Percentiles rank a stretch among this genome's conserved stretches.
These are phyloP conservation scores for Stevia rebaudiana DNA, from an alignment of 140 eudicot genomes.

Conservation along the genomic window DNA sequence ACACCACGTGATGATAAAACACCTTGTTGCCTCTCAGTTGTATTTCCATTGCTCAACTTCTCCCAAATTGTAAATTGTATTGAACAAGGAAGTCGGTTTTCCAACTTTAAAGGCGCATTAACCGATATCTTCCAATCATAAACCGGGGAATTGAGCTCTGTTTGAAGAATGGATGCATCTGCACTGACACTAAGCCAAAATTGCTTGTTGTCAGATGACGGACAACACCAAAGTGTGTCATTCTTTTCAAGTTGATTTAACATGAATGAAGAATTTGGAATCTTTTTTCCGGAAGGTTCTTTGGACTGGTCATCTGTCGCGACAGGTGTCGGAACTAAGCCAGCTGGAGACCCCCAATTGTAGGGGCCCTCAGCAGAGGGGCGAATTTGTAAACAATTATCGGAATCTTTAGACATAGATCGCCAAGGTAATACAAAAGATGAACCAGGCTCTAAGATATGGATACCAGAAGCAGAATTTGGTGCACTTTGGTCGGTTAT, in stretches of 20 bases:
- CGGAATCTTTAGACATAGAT: slow-evolving; percentile 58
- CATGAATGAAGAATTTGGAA: slow-evolving; percentile 38
- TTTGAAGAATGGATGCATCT: slow-evolving; percentile 93
- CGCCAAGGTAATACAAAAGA: slow-evolving; percentile 80
- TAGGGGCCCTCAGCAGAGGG: slow-evolving; percentile 47
- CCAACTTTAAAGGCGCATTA: slow-evolving; percentile 81
- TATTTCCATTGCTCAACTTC: slow-evolving; percentile 46
- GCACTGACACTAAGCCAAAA: slow-evolving; percentile 79
- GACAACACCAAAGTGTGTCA: slow-evolving; percentile 73
- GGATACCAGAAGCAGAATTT: slow-evolving; percentile 26
- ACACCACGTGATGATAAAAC: slow-evolving; percentile 61
- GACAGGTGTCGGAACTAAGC: slow-evolving; percentile 29
- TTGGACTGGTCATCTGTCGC: slow-evolving; percentile 52
- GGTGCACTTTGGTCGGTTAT: slow-evolving; percentile 21
- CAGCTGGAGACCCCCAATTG: slow-evolving; percentile 71
- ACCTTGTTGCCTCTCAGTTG: slow-evolving; percentile 67
- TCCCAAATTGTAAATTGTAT: slow-evolving; percentile 79
- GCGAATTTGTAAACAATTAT: slow-evolving; percentile 68
- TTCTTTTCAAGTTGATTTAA: slow-evolving; percentile 79
- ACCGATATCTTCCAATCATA: slow-evolving; percentile 93
- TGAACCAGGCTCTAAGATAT: slow-evolving; percentile 45
- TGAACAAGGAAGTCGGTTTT: slow-evolving; percentile 94
- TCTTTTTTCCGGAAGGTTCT: slow-evolving; percentile 52
- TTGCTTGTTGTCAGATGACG: slow-evolving; percentile 36
- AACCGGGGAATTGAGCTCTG: slow-evolving; percentile 82